These are phyloP conservation scores for Hyparrhenia diplandra DNA, from an alignment of 176 grass and related monocot species.

Conservation along the genomic window DNA sequence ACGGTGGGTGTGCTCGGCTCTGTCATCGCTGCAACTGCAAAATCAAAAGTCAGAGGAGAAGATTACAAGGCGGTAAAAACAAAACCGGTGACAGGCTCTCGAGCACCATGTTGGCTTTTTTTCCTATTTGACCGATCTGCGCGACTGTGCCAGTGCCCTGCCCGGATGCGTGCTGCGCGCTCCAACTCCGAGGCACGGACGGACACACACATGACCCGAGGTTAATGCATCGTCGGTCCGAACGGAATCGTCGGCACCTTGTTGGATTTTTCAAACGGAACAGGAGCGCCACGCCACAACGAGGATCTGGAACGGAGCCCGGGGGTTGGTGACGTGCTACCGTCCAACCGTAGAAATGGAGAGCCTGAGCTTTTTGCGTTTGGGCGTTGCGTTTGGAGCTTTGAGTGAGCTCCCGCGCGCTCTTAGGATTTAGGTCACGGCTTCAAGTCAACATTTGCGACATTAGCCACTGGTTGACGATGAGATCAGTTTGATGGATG, in stretches of 20 bases:
- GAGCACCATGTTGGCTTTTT: slow-evolving; percentile 29
- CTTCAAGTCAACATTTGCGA: neutral
- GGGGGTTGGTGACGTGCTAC: neutral
- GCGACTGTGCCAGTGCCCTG: no score
- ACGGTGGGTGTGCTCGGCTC: neutral
- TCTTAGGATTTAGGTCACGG: no score
- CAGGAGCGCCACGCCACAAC: neutral
- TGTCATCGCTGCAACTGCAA: neutral
- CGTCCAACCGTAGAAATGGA: slow-evolving; percentile 17
- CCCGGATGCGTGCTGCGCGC: neutral
- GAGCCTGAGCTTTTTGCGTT: neutral
- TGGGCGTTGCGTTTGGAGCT: slow-evolving; percentile 19
- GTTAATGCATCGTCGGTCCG: slow-evolving; percentile 15
- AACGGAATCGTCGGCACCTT: slow-evolving; percentile 43
- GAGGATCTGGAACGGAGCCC: neutral
- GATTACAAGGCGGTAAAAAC: slow-evolving; percentile 43
- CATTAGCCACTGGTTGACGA: neutral
- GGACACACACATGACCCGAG: slow-evolving; percentile 17
- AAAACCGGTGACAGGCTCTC: slow-evolving; percentile 22
- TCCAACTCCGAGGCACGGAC: slow-evolving; percentile 7
- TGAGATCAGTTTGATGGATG: neutral
- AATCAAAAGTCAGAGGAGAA: slow-evolving; percentile 43
- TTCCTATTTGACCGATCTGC: slow-evolving; percentile 37
- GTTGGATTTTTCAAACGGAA: neutral
- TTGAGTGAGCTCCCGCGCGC: neutral